These are phyloP conservation scores for Leishmania aethiopica DNA, from an alignment of 208 protist species.

Conservation along the genomic window DNA sequence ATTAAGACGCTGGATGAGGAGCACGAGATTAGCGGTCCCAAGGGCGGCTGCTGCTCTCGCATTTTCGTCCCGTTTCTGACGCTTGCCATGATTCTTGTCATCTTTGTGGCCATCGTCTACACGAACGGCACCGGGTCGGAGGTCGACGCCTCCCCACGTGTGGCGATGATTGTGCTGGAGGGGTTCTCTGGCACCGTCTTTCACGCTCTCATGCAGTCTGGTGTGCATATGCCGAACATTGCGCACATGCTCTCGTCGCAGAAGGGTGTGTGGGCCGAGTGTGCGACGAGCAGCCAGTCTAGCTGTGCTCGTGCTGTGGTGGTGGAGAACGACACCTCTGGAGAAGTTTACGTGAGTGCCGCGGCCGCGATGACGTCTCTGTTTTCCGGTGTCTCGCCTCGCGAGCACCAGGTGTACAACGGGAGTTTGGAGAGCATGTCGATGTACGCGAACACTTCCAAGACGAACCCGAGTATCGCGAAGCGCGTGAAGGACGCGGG, in stretches of 20 bases:
- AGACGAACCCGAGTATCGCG: constrained; percentile 53
- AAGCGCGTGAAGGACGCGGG: constrained; percentile 50
- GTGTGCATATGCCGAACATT: constrained; percentile 67
- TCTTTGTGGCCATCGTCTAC: constrained; percentile 39
- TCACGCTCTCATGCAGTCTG: constrained; percentile 42
- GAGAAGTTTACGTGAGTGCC: constrained; percentile 41
- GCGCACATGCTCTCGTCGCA: constrained; percentile 35
- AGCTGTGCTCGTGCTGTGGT: constrained; percentile 62
- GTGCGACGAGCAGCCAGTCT: constrained; percentile 34
- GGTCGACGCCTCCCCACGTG: constrained; percentile 46
- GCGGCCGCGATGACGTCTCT: constrained; percentile 55
- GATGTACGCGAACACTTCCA: constrained; percentile 42
- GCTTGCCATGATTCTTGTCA: constrained; percentile 31
- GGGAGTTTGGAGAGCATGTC: constrained; percentile 43
- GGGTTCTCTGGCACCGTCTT: constrained; percentile 68
- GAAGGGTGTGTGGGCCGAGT: constrained; percentile 46
- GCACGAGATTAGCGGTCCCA: constrained; percentile 39
- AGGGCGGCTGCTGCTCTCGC: constrained; percentile 70
- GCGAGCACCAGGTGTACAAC: constrained; percentile 48
- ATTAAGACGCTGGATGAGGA: constrained; percentile 56
- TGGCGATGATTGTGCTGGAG: constrained; percentile 68
- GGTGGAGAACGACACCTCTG: constrained; percentile 45
- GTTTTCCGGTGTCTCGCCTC: constrained; percentile 60
- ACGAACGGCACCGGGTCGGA: constrained; percentile 48
- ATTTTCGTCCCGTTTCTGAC: constrained; percentile 66